phyloP scores from a whole-genome alignment of 116 monocot genomes.

The Dioscorea cayenensis region DNA sequence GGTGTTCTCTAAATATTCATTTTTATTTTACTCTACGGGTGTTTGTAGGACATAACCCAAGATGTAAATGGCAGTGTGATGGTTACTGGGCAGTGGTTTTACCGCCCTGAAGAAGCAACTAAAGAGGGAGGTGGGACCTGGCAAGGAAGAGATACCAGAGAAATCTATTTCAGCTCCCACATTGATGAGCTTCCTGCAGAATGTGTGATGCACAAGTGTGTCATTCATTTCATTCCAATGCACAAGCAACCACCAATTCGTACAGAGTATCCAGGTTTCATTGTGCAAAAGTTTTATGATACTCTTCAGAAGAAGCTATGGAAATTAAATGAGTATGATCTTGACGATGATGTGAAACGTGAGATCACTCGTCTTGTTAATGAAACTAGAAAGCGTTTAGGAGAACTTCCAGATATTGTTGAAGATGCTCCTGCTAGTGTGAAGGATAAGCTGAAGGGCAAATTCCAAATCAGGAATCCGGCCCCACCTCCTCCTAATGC shows the following conservation, averaged over 20 bases:
- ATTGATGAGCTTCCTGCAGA: slow-evolving; percentile 86
- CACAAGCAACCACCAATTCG: slow-evolving; percentile 73
- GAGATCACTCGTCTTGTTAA: slow-evolving; percentile 72
- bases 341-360: slow-evolving; percentile 62
- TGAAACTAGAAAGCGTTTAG: slow-evolving; percentile 59
- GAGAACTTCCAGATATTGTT: slow-evolving; percentile 58
- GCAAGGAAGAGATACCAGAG: slow-evolving; percentile 58
- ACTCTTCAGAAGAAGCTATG: slow-evolving; percentile 59
- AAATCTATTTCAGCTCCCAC: slow-evolving; percentile 89
- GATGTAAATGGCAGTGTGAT: slow-evolving; percentile 47
- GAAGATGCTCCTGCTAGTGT: slow-evolving; percentile 29
- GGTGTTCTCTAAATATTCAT: background rate
- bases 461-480: slow-evolving; percentile 39
- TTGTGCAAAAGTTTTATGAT: slow-evolving; percentile 87
- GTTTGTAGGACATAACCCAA: slow-evolving; percentile 58
- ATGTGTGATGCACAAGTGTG: slow-evolving; percentile 90
- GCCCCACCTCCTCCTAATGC: slow-evolving; percentile 43
- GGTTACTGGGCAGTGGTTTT: slow-evolving; percentile 93
- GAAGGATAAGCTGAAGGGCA: slow-evolving; percentile 33
- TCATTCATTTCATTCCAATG: slow-evolving; percentile 78
- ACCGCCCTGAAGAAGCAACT: slow-evolving; percentile 88
- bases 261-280: slow-evolving; percentile 67
- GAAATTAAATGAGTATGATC: slow-evolving; percentile 76
- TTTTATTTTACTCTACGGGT: background rate
- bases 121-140: slow-evolving; percentile 69